Evolutionary conservation across 2,329 filamentous ascomycete genomes (phyloP), one percentile per base, ranked within the genome.

Genomic region (Beauveria sp.): DNA sequence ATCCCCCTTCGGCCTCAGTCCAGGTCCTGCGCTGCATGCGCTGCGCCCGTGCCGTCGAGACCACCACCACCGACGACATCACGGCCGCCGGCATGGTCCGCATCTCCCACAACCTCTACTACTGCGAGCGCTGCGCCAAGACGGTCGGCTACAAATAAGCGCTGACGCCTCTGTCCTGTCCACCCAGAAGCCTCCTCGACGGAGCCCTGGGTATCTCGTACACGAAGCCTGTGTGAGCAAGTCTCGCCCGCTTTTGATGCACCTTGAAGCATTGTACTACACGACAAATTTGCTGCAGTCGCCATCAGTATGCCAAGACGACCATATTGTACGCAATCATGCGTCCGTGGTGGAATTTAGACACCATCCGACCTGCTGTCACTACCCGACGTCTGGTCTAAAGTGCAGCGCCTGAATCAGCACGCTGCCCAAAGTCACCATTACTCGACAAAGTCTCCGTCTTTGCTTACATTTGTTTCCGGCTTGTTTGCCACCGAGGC

Each of bases 81-180:
- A 76, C 74, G 66, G 76, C 81, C 49, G 82, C 77, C 62, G 85
- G 84, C 64, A 88, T 88, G 85, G 80, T 88, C 16, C 80, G 82
- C 68, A 84, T 88, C 64, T 83, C 84, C 2, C 82, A 83, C 71
- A 86, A 86, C 72, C 80, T 87, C 64, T 87, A 87, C 76, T 88
- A 88, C 73, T 88, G 85, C 74, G 78, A 81, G 63, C 79, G 83
- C 42, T 88, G 85, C 70, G 85, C 85, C 63, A 82, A 80, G 69
- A 83, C 85, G 71, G 83, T 85, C 38, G 85, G 85, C 67, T 88
- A 86, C 73, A 83, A 81, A 71, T 87, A 80, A 82, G 67, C 20
- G 22, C 12, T 20, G 20, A 5, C 26, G 14, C 26, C 49, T 43
- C 31, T 16, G 5, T 31, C 8, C n/a, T 9, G n/a, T 31, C 20